Base-by-base conservation (phyloP, 1,284 basidiomycete species). In the Ganoderma lucidum region DNA sequence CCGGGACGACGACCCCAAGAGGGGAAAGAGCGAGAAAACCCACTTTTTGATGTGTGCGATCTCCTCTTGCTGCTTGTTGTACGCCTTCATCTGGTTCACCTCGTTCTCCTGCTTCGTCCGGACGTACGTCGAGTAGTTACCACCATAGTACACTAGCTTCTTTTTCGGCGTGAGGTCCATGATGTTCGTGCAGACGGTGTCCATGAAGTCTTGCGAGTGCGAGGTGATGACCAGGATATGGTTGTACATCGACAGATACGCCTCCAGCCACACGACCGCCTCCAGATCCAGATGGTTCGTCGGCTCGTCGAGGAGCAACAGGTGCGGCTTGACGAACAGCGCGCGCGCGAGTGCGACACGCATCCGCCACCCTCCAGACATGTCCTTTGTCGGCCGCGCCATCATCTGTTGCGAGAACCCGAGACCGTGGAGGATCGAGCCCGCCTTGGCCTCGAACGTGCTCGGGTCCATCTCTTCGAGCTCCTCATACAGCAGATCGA, bases 291-390 rank as follows among this genome's bases (percentile, higher is more conserved):
- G 87, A 79, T 96, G 95, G 81, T 96, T 96, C 55, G 92, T 93
- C 4, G 91, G 91, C 81, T 96, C 94, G 80, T 98, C 97, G 74
- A 98, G 90, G 35, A 99, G 85, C 42, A 99, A 86, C 30, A 99
- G 83, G 85, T 99, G 97, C 8, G 97, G 97, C 84, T 98, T 98
- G 81, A 99, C 85, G 83, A 99, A 99, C 64, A 99, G 87, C 0
- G 97, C 97, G 72, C 97, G 90, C 35, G 97, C 97, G 63, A 99
- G 92, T 17, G 98, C 95, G 70, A 99, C 97, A 81, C 98, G 92
- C 97, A 99, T 99, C 72, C 97, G 89, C 97, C 97, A 99, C 78
- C 97, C 97, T 89, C 97, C 97, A 77, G 91, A 94, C 96, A 99
- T 98, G 81, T 99, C 97, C 84, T 96, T 97, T 65, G 97, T 99